A percentile compares a stretch with the other conserved stretches of the same genome.
These are phyloP conservation scores for Alternaria infectoria DNA, from an alignment of 2,329 filamentous ascomycete species.

Conservation along the genomic window DNA sequence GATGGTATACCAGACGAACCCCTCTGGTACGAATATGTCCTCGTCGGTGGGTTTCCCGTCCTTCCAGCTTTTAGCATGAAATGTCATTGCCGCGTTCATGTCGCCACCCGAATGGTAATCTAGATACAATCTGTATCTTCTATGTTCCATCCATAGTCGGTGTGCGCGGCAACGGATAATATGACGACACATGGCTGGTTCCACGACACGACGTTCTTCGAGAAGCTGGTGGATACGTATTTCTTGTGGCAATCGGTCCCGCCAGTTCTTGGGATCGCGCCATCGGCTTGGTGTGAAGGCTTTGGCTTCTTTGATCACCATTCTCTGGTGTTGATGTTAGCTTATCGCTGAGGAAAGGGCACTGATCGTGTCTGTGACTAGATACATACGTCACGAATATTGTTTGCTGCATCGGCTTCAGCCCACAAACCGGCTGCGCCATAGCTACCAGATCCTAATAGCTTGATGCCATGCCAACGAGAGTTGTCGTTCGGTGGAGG, in stretches of 20 bases:
- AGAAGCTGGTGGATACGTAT: constrained; percentile 15
- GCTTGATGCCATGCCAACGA: background rate
- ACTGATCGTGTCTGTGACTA: background rate
- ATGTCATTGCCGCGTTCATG: background rate
- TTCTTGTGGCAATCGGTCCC: constrained; percentile 8
- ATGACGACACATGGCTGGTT: background rate
- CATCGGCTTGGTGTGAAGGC: background rate
- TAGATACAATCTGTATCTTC: constrained; percentile 10
- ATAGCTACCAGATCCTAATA: background rate
- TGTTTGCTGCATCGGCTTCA: background rate
- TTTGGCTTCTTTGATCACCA: constrained; percentile 13
- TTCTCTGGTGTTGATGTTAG: constrained; percentile 2
- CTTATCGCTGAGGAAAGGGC: background rate
- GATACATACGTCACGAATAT: background rate
- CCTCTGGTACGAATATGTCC: background rate
- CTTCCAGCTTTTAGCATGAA: background rate
- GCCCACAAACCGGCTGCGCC: background rate
- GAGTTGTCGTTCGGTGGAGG: background rate
- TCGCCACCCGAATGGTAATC: constrained; percentile 3
- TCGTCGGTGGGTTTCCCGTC: background rate
- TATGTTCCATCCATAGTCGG: constrained; percentile 13
- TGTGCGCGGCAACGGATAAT: constrained; percentile 10
- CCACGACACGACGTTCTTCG: background rate
- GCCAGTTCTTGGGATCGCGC: constrained; percentile 4
- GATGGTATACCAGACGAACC: background rate